Conservation (phyloP, 2,329 filamentous ascomycete genomes). For the Xylaria sp. region DNA sequence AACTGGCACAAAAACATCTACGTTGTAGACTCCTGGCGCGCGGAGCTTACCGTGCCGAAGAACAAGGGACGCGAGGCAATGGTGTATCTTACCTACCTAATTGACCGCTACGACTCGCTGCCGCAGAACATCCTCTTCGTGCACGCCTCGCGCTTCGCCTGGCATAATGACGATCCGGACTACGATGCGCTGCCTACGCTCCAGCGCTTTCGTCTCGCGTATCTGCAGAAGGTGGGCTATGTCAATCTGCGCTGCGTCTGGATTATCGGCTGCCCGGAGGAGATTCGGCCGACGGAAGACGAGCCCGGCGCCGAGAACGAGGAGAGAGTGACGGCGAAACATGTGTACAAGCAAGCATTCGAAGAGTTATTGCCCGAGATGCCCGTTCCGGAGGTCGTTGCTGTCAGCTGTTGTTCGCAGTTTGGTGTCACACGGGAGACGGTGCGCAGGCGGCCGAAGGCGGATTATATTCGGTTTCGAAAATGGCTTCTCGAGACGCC, state of each 20-base stretch:
- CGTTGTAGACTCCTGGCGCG: constrained; percentile 45
- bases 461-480: constrained; percentile 52
- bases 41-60: constrained; percentile 42
- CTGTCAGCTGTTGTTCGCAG: constrained; percentile 59
- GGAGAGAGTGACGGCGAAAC: constrained; percentile 35
- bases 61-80: constrained; percentile 51
- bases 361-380: constrained; percentile 38
- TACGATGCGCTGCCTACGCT: constrained; percentile 51
- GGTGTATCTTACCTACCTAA: constrained; percentile 49
- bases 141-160: constrained; percentile 43
- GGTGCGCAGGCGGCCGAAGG: constrained; percentile 42
- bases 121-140: constrained; percentile 43
- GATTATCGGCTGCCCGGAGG: constrained; percentile 50
- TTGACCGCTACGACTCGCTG: constrained; percentile 44
- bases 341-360: constrained; percentile 40
- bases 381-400: constrained; percentile 45
- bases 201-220: constrained; percentile 42
- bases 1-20: constrained; percentile 51
- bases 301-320: constrained; percentile 35
- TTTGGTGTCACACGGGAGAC: constrained; percentile 55
- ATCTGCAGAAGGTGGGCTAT: constrained; percentile 51
- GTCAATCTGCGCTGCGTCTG: constrained; percentile 57
- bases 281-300: constrained; percentile 40
- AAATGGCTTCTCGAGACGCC: constrained; percentile 56
- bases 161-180: constrained; percentile 50